These are phyloP conservation scores for Pyrus communis DNA, from an alignment of 306 rosid genomes.

Conservation along the genomic window DNA sequence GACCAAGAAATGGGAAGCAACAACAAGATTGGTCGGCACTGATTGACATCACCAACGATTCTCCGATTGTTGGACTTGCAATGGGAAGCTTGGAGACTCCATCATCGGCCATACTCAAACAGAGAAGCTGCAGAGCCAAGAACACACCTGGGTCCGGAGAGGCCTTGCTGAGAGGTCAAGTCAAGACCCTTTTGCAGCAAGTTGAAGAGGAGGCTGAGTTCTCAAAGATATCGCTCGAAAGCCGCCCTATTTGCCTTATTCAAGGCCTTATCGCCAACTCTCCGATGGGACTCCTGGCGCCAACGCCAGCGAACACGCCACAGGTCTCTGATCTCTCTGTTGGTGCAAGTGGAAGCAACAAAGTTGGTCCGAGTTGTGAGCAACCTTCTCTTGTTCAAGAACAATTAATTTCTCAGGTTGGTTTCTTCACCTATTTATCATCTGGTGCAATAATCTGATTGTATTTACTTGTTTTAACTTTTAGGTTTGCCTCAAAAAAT, in stretches of 20 bases:
- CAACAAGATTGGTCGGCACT: conserved; percentile 61
- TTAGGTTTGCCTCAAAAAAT: neutral
- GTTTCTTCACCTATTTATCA: neutral
- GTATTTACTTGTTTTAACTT: too few species aligned
- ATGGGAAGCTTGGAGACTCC: conserved; percentile 50
- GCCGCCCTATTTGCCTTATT: conserved; percentile 43
- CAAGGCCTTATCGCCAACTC: conserved; percentile 31
- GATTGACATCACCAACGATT: conserved; percentile 77
- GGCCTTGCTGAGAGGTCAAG: conserved; percentile 86
- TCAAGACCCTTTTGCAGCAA: conserved; percentile 78
- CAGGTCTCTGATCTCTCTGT: conserved; percentile 39
- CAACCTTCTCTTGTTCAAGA: conserved; percentile 45
- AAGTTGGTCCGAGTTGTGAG: conserved; percentile 5
- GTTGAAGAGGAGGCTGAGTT: conserved; percentile 88
- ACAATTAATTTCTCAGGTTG: conserved; percentile 53
- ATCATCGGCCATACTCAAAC: conserved; percentile 32
- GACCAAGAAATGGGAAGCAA: conserved; percentile 35
- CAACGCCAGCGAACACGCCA: conserved; percentile 88
- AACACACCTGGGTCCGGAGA: conserved; percentile 89
- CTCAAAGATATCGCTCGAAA: conserved; percentile 49
- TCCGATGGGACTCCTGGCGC: conserved; percentile 57
- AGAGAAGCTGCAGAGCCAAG: conserved; percentile 40
- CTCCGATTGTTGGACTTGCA: conserved; percentile 87
- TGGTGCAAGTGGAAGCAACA: neutral
- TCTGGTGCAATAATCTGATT: neutral